These are phyloP conservation scores for Cordyceps militaris DNA, from an alignment of 2,329 filamentous ascomycete genomes.

Conservation along the genomic window DNA sequence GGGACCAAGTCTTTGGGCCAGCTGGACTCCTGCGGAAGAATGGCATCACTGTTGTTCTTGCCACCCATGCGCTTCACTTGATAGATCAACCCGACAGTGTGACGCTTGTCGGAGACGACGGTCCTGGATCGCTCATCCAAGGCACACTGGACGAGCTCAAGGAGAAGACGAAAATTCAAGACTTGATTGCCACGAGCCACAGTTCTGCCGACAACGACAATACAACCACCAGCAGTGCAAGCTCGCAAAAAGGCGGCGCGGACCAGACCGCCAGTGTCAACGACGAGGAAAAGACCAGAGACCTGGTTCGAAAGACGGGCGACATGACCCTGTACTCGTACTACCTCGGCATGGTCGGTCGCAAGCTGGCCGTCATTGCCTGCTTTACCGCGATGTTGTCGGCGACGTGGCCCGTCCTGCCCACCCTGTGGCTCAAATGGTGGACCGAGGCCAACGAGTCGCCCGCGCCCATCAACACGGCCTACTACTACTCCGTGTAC, in stretches of 20 bases:
- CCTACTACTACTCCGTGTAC: conserved; percentile 18
- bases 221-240: not conserved
- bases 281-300: conserved; percentile 7
- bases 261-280: conserved; percentile 9
- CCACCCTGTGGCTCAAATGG: conserved; percentile 21
- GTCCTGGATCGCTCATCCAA: not conserved
- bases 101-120: not conserved
- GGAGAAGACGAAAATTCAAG: not conserved
- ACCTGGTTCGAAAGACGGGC: conserved; percentile 11
- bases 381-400: no score
- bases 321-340: conserved; percentile 17
- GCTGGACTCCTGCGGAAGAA: conserved; percentile 23
- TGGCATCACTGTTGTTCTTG: conserved; percentile 20
- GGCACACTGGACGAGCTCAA: conserved; percentile 6
- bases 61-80: conserved; percentile 23
- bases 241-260: conserved; percentile 11
- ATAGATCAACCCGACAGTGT: conserved; percentile 18
- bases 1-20: conserved; percentile 28
- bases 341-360: conserved; percentile 12
- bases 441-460: conserved; percentile 19
- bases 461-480: conserved; percentile 14
- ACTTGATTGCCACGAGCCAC: conserved; percentile 7
- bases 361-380: not conserved
- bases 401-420: not conserved
- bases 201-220: not conserved